These are phyloP conservation scores for Pichia manshurica DNA, from an alignment of 805 yeast species.

Conservation along the genomic window DNA sequence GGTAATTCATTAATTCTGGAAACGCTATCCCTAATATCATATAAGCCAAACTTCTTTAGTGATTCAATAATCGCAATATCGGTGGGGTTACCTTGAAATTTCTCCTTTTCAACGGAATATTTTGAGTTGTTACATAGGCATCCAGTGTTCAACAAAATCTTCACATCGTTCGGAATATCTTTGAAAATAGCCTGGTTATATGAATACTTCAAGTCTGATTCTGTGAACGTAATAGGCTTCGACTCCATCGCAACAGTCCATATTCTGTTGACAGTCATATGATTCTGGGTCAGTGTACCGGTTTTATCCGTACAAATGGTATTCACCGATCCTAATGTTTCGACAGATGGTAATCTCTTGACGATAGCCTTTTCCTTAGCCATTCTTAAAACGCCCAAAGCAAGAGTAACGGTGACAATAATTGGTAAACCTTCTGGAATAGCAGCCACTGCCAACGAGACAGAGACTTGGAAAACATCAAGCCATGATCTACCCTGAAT, in stretches of 20 bases:
- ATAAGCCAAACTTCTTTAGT: conserved; percentile 61
- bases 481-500: conserved; percentile 92
- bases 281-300: conserved; percentile 84
- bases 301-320: conserved; percentile 92
- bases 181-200: conserved; percentile 38
- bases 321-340: conserved; percentile 89
- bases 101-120: conserved; percentile 61
- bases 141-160: conserved; percentile 55
- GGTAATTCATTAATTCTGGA: conserved; percentile 71
- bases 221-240: conserved; percentile 14
- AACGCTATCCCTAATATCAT: conserved; percentile 59
- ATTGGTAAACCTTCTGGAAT: conserved; percentile 98
- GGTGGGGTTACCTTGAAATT: conserved; percentile 85
- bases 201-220: conserved; percentile 28
- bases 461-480: conserved; percentile 97
- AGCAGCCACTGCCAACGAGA: conserved; percentile 97
- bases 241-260: conserved; percentile 66
- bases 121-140: conserved; percentile 71
- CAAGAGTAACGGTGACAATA: conserved; percentile 94
- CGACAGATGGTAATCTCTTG: conserved; percentile 89
- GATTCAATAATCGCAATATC: conserved; percentile 86
- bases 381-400: conserved; percentile 94
- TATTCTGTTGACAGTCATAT: conserved; percentile 79
- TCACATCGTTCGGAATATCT: conserved; percentile 50
- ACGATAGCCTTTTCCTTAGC: conserved; percentile 92